Conservation (phyloP, 768 basidiomycete species). For the Termitomyces heimii region DNA sequence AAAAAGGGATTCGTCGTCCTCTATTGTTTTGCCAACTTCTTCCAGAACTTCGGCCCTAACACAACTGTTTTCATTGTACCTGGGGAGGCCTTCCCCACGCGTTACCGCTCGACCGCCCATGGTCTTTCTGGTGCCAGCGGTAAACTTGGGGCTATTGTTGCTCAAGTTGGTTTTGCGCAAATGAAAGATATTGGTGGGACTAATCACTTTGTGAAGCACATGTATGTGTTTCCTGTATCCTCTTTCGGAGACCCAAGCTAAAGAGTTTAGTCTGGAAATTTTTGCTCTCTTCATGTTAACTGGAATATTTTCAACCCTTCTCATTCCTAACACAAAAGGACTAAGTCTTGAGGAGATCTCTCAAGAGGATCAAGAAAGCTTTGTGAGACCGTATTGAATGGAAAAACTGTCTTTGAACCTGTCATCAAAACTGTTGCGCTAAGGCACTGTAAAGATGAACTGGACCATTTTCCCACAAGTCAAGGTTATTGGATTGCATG, state of each 20-base stretch:
- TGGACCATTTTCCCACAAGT: no score
- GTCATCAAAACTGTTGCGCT: no score
- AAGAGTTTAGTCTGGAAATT: conserved; percentile 55
- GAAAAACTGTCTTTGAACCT: background rate
- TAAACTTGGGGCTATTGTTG: conserved; percentile 78
- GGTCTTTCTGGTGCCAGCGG: conserved; percentile 82
- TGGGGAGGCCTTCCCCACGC: conserved; percentile 82
- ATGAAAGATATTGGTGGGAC: conserved; percentile 64
- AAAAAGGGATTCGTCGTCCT: conserved; percentile 70
- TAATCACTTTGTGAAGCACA: conserved; percentile 57
- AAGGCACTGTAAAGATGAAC: no score
- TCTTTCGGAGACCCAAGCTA: background rate
- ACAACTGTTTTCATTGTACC: conserved; percentile 77
- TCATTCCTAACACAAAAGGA: conserved; percentile 75
- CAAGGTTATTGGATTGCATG: no score
- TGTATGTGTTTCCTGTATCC: conserved; percentile 37
- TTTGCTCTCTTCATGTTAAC: conserved; percentile 86
- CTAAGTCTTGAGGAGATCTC: conserved; percentile 68
- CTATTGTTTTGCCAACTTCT: conserved; percentile 84
- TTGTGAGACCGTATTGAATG: conserved; percentile 31
- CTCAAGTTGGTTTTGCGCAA: conserved; percentile 71
- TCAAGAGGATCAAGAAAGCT: conserved; percentile 61
- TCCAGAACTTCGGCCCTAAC: conserved; percentile 87
- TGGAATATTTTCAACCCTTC: conserved; percentile 74
- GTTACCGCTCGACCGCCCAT: conserved; percentile 80